Evolutionary conservation across 345 rosid species (phyloP).

Genomic region (Eucalyptus sp.): DNA sequence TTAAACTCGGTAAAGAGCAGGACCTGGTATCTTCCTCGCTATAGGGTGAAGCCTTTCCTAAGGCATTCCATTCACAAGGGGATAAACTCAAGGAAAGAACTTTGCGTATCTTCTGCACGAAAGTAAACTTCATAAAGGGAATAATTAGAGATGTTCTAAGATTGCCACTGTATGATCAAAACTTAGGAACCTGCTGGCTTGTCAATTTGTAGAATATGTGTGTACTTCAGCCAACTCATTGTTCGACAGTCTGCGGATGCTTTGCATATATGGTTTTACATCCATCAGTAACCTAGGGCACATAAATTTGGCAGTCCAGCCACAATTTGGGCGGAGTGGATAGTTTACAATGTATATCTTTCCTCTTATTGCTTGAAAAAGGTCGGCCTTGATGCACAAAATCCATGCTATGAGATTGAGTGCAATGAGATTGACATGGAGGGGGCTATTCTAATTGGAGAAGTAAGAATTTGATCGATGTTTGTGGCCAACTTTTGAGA

Average conservation of each 20-base stretch:
- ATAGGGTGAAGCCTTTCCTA: not conserved
- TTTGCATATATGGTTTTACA: not conserved
- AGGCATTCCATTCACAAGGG: not conserved
- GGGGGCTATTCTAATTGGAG: slow-evolving; percentile 38
- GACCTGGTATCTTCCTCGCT: not conserved
- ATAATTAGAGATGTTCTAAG: no score
- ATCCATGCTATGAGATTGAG: slow-evolving; percentile 35
- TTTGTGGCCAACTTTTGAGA: not conserved
- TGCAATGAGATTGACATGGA: slow-evolving; percentile 30
- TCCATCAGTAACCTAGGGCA: not conserved
- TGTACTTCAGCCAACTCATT: not conserved
- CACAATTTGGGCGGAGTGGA: not conserved
- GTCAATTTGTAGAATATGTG: not conserved
- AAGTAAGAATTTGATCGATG: slow-evolving; percentile 14
- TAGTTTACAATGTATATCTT: not conserved
- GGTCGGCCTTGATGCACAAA: slow-evolving; percentile 42
- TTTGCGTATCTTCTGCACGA: not conserved
- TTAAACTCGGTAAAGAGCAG: not conserved
- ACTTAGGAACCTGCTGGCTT: not conserved
- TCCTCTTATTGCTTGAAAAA: slow-evolving; percentile 2
- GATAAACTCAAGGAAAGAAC: not conserved
- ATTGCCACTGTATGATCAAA: not conserved
- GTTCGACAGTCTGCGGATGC: not conserved
- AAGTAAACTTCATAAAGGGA: not conserved
- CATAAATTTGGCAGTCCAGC: not conserved